These are phyloP conservation scores for Diphasiastrum complanatum DNA, from an alignment of 83 land plant genomes.

Conservation along the genomic window DNA sequence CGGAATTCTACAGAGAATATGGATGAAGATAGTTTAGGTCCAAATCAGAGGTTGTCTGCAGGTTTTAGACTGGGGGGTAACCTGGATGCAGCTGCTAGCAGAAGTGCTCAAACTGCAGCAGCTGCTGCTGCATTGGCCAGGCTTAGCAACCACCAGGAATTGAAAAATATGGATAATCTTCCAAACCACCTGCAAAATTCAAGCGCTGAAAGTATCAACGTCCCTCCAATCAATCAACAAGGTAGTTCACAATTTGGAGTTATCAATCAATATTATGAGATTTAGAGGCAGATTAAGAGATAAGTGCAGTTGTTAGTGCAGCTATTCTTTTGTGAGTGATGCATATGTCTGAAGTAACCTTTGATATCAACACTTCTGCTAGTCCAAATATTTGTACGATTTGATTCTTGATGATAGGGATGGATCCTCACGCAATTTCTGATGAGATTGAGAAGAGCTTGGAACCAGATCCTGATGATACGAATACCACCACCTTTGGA, in stretches of 20 bases:
- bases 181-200: background rate
- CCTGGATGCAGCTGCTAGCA: conserved; percentile 5
- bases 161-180: conserved; percentile 1
- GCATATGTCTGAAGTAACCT: no score
- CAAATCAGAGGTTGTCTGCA: conserved; percentile 63
- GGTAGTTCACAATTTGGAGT: no score
- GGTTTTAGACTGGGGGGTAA: conserved; percentile 20
- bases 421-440: conserved; percentile 21
- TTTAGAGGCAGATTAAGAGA: no score
- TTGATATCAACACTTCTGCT: no score
- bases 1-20: conserved; percentile 16
- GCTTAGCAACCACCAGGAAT: conserved; percentile 10
- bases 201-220: no score
- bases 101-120: conserved; percentile 47
- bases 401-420: background rate
- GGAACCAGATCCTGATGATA: conserved; percentile 27
- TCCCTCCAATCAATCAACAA: no score
- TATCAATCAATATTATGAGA: no score
- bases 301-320: no score
- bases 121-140: conserved; percentile 48
- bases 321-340: no score
- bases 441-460: background rate
- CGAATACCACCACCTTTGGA: background rate
- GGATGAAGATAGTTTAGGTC: conserved; percentile 36
- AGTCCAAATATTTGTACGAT: conserved; percentile 1